Conservation (phyloP, 2,329 filamentous ascomycete species). For the Colletotrichum trifolii region DNA sequence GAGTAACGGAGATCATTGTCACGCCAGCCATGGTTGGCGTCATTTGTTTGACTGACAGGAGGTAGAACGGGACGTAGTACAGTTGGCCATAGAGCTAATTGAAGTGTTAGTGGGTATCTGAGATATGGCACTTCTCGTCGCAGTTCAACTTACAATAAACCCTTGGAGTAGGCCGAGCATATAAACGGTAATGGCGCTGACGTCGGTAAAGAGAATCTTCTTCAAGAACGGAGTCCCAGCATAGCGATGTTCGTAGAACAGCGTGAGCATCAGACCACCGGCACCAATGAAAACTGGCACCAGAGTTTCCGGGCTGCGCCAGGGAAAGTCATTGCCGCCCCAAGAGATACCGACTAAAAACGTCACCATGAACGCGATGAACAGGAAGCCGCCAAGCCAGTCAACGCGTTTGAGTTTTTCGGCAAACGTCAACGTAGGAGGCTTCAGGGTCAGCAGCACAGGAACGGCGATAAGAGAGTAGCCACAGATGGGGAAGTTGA, state of each 20-base stretch:
- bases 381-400: conserved; percentile 56
- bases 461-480: conserved; percentile 52
- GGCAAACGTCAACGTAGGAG: conserved; percentile 44
- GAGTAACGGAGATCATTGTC: conserved; percentile 47
- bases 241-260: conserved; percentile 49
- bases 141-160: conserved; percentile 47
- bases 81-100: conserved; percentile 45
- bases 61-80: conserved; percentile 52
- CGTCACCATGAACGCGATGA: conserved; percentile 55
- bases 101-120: neutral
- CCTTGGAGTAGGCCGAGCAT: conserved; percentile 47
- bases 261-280: conserved; percentile 49
- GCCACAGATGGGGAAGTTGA: conserved; percentile 57
- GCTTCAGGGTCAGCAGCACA: conserved; percentile 54
- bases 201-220: conserved; percentile 45
- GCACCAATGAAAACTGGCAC: conserved; percentile 56
- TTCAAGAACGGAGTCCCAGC: conserved; percentile 48
- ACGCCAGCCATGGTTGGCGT: conserved; percentile 47
- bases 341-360: conserved; percentile 61
- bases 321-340: conserved; percentile 56
- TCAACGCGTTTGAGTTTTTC: conserved; percentile 55
- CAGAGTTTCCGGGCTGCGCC: conserved; percentile 53
- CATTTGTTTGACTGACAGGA: conserved; percentile 48
- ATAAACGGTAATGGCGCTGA: conserved; percentile 45
- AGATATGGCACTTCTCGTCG: no score